Evolutionary conservation across 208 protist genomes (phyloP), one percentile per base, ranked within the genome.

Genomic region (Trypanosoma lewisi): DNA sequence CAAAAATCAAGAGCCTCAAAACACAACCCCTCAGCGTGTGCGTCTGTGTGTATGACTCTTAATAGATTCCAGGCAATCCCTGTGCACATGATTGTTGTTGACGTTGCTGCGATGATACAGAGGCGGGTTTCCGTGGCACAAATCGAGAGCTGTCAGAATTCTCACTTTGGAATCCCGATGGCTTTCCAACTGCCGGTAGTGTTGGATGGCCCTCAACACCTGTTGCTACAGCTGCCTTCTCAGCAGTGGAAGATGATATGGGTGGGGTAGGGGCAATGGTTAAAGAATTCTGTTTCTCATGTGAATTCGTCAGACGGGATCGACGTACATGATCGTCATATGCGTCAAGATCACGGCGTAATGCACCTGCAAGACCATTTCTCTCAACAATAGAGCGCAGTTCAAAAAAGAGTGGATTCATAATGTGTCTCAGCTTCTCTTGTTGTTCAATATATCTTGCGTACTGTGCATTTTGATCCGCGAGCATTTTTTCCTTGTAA

Each of bases 381-480:
- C 70, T 69, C 70, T 90, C 83, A 1, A 82, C 77, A 39, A 89
- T 78, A 27, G 74, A 57, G 25, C 86, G 82, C 11, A 94, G 63
- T 63, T 92, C 83, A 9, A 55, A 59, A 59, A 93, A 87, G 7
- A 91, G 58, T 14, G 89, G 84, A 16, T 78, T 63, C 57, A 82
- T 82, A 50, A 91, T 74, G 48, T 77, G 31, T 44, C 79, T 66
- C 37, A 67, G 17, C 51, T 61, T 77, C 75, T 96, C 85, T 34
- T 78, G 69, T 59, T 90, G 73, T 36, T 85, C 77, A 39, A 91
- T 73, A 39, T 73, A 75, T 11, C 81, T 72, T 4, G 63, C 19
- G 47, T 87, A 78, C 61, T 87, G 75, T 56, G 90, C 89, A 54
- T 85, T 90, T 59, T 93, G 79, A 54, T 96, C 89, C 25, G 76